Percentiles rank a stretch among this genome's conserved stretches.
These are phyloP conservation scores for Eremochloa ophiuroides DNA, from an alignment of 176 grass and related monocot genomes.

Conservation along the genomic window DNA sequence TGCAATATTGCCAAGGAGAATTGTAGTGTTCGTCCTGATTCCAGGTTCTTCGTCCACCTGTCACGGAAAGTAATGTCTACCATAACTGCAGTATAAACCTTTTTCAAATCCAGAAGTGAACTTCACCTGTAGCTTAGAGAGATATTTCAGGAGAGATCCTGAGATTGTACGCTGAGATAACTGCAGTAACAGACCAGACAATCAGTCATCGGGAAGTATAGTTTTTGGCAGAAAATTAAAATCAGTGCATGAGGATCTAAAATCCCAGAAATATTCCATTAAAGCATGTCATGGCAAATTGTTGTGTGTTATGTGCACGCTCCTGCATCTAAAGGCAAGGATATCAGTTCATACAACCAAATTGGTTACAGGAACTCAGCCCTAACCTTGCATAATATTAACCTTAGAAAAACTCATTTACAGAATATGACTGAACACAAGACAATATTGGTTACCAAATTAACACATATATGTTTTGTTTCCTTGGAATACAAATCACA, in stretches of 20 bases:
- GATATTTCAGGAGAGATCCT: slow-evolving; percentile 98
- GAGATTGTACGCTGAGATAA: slow-evolving; percentile 95
- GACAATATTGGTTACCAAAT: not conserved
- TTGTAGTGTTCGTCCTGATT: slow-evolving; percentile 97
- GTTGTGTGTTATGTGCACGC: not conserved
- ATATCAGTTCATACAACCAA: not conserved
- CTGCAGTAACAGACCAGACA: slow-evolving; percentile 46
- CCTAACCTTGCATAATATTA: not conserved
- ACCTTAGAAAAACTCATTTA: not conserved
- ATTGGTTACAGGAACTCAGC: too few species aligned
- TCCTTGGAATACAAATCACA: not conserved
- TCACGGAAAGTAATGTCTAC: slow-evolving; percentile 29
- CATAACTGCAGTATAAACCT: not conserved
- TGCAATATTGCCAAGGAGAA: slow-evolving; percentile 96
- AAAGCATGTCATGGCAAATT: not conserved
- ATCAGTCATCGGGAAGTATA: slow-evolving; percentile 23
- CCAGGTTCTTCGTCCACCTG: slow-evolving; percentile 97
- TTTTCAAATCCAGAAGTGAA: slow-evolving; percentile 14
- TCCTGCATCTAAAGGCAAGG: not conserved
- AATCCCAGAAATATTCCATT: not conserved
- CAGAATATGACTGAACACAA: not conserved
- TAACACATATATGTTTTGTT: not conserved
- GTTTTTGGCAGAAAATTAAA: not conserved
- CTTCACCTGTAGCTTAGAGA: slow-evolving; percentile 93
- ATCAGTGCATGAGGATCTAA: not conserved